These are phyloP conservation scores for Pichia sp. DNA, from an alignment of 1,139 yeast genomes.

Conservation along the genomic window DNA sequence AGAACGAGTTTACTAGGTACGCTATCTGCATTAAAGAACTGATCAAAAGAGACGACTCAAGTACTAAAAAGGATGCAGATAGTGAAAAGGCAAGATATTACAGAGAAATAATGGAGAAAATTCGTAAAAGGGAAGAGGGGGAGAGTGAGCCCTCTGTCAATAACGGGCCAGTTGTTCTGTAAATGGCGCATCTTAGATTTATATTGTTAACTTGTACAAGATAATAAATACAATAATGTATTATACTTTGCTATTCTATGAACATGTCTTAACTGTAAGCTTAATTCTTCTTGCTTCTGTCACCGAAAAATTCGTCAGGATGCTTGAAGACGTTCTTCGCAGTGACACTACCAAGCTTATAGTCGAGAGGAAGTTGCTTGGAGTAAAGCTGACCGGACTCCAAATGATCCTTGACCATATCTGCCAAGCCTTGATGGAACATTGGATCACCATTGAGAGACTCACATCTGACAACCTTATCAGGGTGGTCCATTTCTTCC, in stretches of 20 bases:
- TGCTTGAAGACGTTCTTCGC: conserved; percentile 51
- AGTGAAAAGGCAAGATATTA: conserved; percentile 19
- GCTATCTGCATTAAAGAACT: conserved; percentile 61
- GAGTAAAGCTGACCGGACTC: conserved; percentile 47
- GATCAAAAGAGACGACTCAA: conserved; percentile 22
- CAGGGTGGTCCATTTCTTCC: conserved; percentile 62
- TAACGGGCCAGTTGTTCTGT: too few relatives aligned
- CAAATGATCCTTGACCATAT: conserved; percentile 69
- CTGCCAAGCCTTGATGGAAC: conserved; percentile 82
- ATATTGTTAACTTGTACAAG: too few relatives aligned
- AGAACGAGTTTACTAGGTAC: conserved; percentile 54
- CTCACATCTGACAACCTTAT: conserved; percentile 80
- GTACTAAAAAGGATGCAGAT: conserved; percentile 21
- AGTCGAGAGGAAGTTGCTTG: conserved; percentile 65
- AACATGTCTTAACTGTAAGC: too few relatives aligned
- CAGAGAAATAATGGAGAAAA: conserved; percentile 28
- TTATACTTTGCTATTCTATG: too few relatives aligned
- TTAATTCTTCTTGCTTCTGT: conserved; percentile 21
- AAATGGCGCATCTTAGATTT: too few relatives aligned
- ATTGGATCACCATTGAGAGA: conserved; percentile 78
- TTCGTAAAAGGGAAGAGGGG: conserved; percentile 25
- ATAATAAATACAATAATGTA: too few relatives aligned
- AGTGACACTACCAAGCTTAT: conserved; percentile 43
- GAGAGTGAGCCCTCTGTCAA: too few relatives aligned
- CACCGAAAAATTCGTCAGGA: conserved; percentile 57